Evolutionary conservation across 1,139 yeast species (phyloP), one percentile per base, ranked within the genome.

Genomic region (Pichia sp.): DNA sequence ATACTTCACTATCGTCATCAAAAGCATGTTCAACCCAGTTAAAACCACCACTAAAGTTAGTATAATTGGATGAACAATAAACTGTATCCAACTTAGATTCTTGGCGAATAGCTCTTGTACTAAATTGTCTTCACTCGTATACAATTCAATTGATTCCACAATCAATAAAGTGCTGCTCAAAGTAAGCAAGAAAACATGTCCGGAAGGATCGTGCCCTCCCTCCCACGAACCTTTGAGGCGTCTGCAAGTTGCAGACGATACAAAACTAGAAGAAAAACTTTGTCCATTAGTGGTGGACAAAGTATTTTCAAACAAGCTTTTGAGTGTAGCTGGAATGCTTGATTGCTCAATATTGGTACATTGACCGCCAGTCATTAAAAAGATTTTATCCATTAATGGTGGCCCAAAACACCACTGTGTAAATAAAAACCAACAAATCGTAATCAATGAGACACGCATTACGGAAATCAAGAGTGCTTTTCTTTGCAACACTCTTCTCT

Each of bases 191-290:
- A 92, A 93, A 0, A 90, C 87, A 68, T 93, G 99, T 0, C 99
- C 99, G 59, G 95, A 86, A 13, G 98, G 96, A 72, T 93, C 99
- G 66, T 90, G 96, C 0, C 99, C 99, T 1, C 97, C 97, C 8
- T 67, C 68, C 99, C 98, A 92, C 3, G 72, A 61, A 0, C 97
- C 97, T 29, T 80, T 81, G 26, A 80, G 61, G 31, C 72, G 65
- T 47, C 90, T 73, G 66, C 97, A 90, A 5, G 73, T 72, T 46
- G 56, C 59, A 15, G 68, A 65, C 38, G 65, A 61, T 36, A 63
- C 42, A 13, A 45, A 45, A 41, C 47, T 56, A 8, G 69, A 61
- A 47, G 51, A 54, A 40, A 51, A 62, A 16, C 50, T 50, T 11
- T 54, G 51, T 3, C 15, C 10, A 10, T 15, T 11, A 13, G 10